These are phyloP conservation scores for Neofusicoccum kwambonambiense DNA, from an alignment of 2,329 filamentous ascomycete genomes.

Conservation along the genomic window DNA sequence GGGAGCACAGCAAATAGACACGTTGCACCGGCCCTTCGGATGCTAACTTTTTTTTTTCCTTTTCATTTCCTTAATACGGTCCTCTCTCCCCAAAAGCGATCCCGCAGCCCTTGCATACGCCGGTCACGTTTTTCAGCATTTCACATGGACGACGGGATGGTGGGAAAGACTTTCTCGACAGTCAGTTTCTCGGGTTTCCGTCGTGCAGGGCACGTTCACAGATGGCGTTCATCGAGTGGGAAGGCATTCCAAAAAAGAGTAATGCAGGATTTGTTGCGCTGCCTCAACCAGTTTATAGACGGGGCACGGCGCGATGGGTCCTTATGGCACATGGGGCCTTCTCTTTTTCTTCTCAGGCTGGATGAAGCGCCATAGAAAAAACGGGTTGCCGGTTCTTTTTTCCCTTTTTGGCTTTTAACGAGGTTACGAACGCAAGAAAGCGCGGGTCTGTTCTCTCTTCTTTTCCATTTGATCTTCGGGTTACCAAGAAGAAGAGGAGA, in stretches of 20 bases:
- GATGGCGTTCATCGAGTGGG: conserved; percentile 18
- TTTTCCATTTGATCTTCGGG: conserved; percentile 12
- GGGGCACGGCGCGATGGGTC: conserved; percentile 17
- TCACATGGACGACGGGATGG: conserved; percentile 17
- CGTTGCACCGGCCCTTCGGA: conserved; percentile 38
- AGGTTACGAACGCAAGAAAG: conserved; percentile 15
- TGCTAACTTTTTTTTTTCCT: conserved; percentile 31
- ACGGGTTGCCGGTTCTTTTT: conserved; percentile 13
- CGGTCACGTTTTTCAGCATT: conserved; percentile 17
- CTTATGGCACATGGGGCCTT: conserved; percentile 14
- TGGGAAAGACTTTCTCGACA: conserved; percentile 10
- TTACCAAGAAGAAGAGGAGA: conserved; percentile 11
- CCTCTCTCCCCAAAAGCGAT: conserved; percentile 38
- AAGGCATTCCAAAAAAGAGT: conserved; percentile 16
- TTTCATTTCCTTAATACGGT: conserved; percentile 26
- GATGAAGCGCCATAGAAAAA: conserved; percentile 16
- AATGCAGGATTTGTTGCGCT: conserved; percentile 18
- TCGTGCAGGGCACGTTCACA: conserved; percentile 18
- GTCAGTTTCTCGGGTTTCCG: conserved; percentile 17
- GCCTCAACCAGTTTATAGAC: conserved; percentile 15
- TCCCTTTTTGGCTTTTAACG: conserved; percentile 16
- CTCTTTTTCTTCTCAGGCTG: conserved; percentile 17
- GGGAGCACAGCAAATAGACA: conserved; percentile 35
- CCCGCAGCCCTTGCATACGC: conserved; percentile 26
- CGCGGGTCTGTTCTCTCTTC: conserved; percentile 14